Conservation (phyloP, 2,329 filamentous ascomycete species). For the Exophiala calicioides region DNA sequence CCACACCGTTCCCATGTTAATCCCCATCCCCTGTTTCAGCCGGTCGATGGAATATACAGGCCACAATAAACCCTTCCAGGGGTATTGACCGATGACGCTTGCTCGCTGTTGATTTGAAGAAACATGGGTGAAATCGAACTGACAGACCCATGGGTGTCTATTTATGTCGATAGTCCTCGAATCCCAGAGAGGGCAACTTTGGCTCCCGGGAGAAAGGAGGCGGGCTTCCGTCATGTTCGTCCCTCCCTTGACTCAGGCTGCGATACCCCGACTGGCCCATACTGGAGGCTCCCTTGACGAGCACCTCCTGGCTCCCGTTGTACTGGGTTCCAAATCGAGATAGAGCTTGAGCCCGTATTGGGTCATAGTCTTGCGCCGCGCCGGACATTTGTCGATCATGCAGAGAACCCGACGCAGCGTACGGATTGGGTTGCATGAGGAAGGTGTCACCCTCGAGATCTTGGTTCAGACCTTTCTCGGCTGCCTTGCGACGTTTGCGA, state of each 20-base stretch:
- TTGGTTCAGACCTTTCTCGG: slow-evolving; percentile 89
- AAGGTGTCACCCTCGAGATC: slow-evolving; percentile 64
- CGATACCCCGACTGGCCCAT: slow-evolving; percentile 25
- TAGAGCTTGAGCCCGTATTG: slow-evolving; percentile 23
- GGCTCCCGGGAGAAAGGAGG: slow-evolving; percentile 25
- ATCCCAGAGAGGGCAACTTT: slow-evolving; percentile 24
- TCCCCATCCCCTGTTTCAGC: neutral
- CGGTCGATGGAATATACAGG: neutral
- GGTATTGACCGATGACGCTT: too few relatives aligned
- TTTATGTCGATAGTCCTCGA: slow-evolving; percentile 24
- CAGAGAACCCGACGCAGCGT: slow-evolving; percentile 7
- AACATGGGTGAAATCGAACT: too few relatives aligned
- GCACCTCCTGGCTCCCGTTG: slow-evolving; percentile 22
- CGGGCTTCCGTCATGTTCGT: slow-evolving; percentile 18
- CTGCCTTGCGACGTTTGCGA: slow-evolving; percentile 81
- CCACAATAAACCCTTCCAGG: neutral
- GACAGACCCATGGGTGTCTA: too few relatives aligned
- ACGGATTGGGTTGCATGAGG: slow-evolving; percentile 61
- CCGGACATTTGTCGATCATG: slow-evolving; percentile 22
- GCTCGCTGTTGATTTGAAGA: too few relatives aligned
- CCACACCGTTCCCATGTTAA: neutral
- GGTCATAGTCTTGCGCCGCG: slow-evolving; percentile 23
- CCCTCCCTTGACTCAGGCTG: slow-evolving; percentile 23
- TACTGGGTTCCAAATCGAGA: slow-evolving; percentile 14
- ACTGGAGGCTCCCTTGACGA: slow-evolving; percentile 20